These are phyloP conservation scores for Trypanosoma vivax DNA, from an alignment of 208 protist genomes.

Conservation along the genomic window DNA sequence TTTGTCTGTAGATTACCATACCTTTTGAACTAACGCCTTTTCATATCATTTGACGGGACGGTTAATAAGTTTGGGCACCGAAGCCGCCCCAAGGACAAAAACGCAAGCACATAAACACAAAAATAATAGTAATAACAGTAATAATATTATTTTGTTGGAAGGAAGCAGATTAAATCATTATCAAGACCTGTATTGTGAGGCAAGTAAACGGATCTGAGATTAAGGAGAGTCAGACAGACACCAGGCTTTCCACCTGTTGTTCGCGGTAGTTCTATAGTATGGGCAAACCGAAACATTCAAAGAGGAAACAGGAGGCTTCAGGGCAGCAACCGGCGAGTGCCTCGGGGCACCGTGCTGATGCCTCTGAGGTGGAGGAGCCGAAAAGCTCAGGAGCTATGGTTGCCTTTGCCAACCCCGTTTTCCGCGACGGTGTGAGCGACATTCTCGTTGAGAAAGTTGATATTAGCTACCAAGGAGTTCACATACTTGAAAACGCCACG, in stretches of 20 bases:
- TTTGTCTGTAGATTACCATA: no score
- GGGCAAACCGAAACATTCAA: conserved; percentile 81
- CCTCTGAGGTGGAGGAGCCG: conserved; percentile 17
- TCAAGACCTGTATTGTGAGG: no score
- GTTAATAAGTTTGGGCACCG: no score
- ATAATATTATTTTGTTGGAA: neutral
- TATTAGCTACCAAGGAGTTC: conserved; percentile 83
- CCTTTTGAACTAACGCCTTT: no score
- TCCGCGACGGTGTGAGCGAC: conserved; percentile 79
- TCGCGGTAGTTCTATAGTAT: conserved; percentile 34
- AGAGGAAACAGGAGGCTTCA: conserved; percentile 67
- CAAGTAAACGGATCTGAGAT: no score
- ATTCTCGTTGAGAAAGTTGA: conserved; percentile 85
- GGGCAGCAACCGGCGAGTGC: conserved; percentile 14
- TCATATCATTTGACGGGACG: no score
- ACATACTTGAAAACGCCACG: conserved; percentile 78
- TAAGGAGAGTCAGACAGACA: no score
- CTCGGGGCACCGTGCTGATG: neutral
- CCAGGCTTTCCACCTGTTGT: no score
- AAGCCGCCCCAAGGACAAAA: neutral
- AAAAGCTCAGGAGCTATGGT: conserved; percentile 76
- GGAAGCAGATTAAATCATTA: no score
- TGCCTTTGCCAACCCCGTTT: conserved; percentile 70
- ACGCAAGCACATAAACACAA: neutral
- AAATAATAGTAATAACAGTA: conserved; percentile 2